These are phyloP conservation scores for Ogataea trehaloabstinens DNA, from an alignment of 805 yeast genomes.

Conservation along the genomic window DNA sequence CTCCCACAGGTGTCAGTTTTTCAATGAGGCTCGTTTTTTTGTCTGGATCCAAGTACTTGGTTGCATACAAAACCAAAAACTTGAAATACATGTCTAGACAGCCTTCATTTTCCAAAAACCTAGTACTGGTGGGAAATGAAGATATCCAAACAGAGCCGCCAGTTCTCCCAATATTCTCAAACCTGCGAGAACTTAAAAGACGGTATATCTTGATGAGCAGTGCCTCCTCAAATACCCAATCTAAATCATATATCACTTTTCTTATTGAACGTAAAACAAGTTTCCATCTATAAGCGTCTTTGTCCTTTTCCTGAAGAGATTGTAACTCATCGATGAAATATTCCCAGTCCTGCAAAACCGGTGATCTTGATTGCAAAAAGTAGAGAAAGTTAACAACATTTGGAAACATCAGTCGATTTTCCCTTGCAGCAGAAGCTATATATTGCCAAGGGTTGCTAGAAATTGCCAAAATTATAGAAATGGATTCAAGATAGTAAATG, in stretches of 20 bases:
- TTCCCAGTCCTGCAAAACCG: slow-evolving; percentile 32
- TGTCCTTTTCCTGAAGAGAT: slow-evolving; percentile 2
- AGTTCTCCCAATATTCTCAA: slow-evolving; percentile 26
- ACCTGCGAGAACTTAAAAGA: slow-evolving; percentile 24
- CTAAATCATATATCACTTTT: slow-evolving; percentile 21
- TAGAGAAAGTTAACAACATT: slow-evolving; percentile 25
- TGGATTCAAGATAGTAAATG: slow-evolving; percentile 20
- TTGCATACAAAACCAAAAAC: slow-evolving; percentile 24
- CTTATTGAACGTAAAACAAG: slow-evolving; percentile 18
- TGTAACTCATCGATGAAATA: slow-evolving; percentile 25
- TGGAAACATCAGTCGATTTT: slow-evolving; percentile 10
- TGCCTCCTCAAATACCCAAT: slow-evolving; percentile 32
- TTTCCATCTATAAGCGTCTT: slow-evolving; percentile 11
- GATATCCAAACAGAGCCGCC: slow-evolving; percentile 11
- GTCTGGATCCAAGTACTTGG: slow-evolving; percentile 15
- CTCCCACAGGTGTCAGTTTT: slow-evolving; percentile 34
- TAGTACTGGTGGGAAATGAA: slow-evolving; percentile 11
- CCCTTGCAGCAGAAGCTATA: slow-evolving; percentile 15
- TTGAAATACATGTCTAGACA: slow-evolving; percentile 32
- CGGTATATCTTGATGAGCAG: slow-evolving; percentile 28
- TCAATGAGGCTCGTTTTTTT: slow-evolving; percentile 26
- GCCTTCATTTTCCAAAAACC: slow-evolving; percentile 24
- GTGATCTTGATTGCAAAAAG: slow-evolving; percentile 22
- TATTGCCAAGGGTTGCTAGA: slow-evolving; percentile 28
- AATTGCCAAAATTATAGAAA: slow-evolving; percentile 18